Evolutionary conservation across 805 yeast species (phyloP).

Genomic region (Kurtzmaniella fragi): DNA sequence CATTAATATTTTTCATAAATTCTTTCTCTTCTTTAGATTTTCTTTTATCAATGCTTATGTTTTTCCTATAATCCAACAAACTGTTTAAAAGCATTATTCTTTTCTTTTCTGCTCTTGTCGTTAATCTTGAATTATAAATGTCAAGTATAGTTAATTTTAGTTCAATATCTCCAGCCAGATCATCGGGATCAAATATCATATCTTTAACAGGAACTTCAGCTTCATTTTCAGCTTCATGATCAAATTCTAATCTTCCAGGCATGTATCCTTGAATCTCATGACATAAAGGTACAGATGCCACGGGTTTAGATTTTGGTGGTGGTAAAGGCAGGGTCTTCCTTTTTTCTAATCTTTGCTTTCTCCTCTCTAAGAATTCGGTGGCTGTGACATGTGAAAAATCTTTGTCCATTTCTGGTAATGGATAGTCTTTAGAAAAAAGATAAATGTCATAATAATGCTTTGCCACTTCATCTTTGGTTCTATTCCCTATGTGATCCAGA

Average conservation of each 20-base stretch:
- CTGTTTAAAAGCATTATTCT: conserved; percentile 71
- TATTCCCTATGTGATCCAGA: conserved; percentile 91
- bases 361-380: conserved; percentile 58
- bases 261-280: conserved; percentile 96
- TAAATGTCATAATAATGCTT: conserved; percentile 74
- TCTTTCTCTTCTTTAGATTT: conserved; percentile 90
- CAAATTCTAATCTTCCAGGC: conserved; percentile 98
- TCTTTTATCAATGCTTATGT: conserved; percentile 77
- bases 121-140: conserved; percentile 83
- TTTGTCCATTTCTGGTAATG: conserved; percentile 81
- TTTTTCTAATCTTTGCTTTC: conserved; percentile 67
- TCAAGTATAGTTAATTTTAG: conserved; percentile 82
- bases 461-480: conserved; percentile 88
- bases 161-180: conserved; percentile 81
- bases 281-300: conserved; percentile 91
- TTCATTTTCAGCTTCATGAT: conserved; percentile 93
- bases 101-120: conserved; percentile 90
- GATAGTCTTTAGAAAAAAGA: conserved; percentile 66
- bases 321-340: conserved; percentile 72
- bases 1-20: conserved; percentile 65
- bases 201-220: conserved; percentile 94
- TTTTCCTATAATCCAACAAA: conserved; percentile 78
- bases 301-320: conserved; percentile 78
- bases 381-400: conserved; percentile 60
- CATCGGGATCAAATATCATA: conserved; percentile 90